Conservation (phyloP, 805 yeast species). For the Dipodascus geniculatus region DNA sequence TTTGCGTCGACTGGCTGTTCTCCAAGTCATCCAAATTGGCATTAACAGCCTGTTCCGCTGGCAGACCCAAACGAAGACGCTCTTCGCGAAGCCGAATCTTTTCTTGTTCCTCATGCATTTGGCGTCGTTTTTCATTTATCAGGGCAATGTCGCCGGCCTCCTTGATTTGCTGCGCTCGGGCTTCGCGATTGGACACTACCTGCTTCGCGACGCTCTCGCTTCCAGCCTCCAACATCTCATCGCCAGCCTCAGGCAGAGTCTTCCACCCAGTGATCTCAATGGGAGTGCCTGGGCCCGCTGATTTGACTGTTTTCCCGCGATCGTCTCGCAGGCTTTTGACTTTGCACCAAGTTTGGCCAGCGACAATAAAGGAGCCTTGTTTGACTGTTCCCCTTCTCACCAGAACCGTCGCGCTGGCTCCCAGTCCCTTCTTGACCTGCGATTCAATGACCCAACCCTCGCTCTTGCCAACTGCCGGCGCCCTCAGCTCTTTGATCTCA, state of each 20-base stretch:
- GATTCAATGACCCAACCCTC: slow-evolving; percentile 93
- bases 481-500: slow-evolving; percentile 69
- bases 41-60: slow-evolving; percentile 33
- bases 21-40: slow-evolving; percentile 26
- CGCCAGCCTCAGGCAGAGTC: slow-evolving; percentile 85
- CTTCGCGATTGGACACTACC: slow-evolving; percentile 53
- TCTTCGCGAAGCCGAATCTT: slow-evolving; percentile 44
- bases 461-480: slow-evolving; percentile 32
- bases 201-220: slow-evolving; percentile 65
- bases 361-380: slow-evolving; percentile 63
- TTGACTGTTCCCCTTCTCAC: slow-evolving; percentile 68
- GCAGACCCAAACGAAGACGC: slow-evolving; percentile 50
- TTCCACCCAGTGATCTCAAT: slow-evolving; percentile 93
- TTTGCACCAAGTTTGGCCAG: slow-evolving; percentile 80
- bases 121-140: slow-evolving; percentile 56
- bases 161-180: slow-evolving; percentile 38
- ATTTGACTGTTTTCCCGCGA: slow-evolving; percentile 44
- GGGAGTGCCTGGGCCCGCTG: slow-evolving; percentile 80
- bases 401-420: slow-evolving; percentile 75
- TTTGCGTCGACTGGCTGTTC: slow-evolving; percentile 14
- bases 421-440: slow-evolving; percentile 68
- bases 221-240: slow-evolving; percentile 63
- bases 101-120: slow-evolving; percentile 36
- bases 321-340: slow-evolving; percentile 73
- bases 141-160: slow-evolving; percentile 56